Evolutionary conservation across 139 green algal species (phyloP), one percentile per base, ranked within the genome.

Genomic region (Chlamydomonas incerta): DNA sequence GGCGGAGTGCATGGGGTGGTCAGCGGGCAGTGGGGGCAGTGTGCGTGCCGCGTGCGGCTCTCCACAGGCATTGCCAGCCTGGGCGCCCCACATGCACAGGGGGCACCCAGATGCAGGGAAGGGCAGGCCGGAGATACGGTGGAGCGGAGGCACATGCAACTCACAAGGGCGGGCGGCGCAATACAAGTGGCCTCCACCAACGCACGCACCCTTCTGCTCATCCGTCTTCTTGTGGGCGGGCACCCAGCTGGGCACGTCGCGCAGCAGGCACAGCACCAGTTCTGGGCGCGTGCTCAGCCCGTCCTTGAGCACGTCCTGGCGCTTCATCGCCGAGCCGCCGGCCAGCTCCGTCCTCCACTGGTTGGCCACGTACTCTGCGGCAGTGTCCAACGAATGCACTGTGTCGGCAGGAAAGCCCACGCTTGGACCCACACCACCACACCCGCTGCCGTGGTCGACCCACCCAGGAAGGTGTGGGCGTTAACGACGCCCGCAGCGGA

Each of bases 381-480:
- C 63, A 70, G 63, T 35, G 63, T 70, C 63, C 13, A 2, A 72
- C 33, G 63, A 6, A 37, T 35, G 8, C 8, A 17, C 17, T 28
- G 29, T 17, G 9, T 21, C 17, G 3, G 29, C 63, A 17, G 37
- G 37, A 70, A 35, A 37, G 29, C 28, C 10, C 28, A 8, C 29
- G 9, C 11, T 37, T 37, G 4, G 58, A 21, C 5, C 35, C 63
- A 70, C 10, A 17, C 63, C 35, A 70, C 10, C 28, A 70, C 28
- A 20, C 29, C 67, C 67, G 14, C 33, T 50, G 33, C 33, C 33
- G 33, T 72, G 67, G 11, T 50, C 33, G 33, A 72, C 67, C 67
- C 67, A 72, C 67, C 67, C 67, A 72, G 67, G 67, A 72, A 72
- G 33, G 67, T 50, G 67, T 33, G 67, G 17, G 15, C 18, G 67